These are phyloP conservation scores for Amylostereum areolatum DNA, from an alignment of 1,284 basidiomycete genomes.

Conservation along the genomic window DNA sequence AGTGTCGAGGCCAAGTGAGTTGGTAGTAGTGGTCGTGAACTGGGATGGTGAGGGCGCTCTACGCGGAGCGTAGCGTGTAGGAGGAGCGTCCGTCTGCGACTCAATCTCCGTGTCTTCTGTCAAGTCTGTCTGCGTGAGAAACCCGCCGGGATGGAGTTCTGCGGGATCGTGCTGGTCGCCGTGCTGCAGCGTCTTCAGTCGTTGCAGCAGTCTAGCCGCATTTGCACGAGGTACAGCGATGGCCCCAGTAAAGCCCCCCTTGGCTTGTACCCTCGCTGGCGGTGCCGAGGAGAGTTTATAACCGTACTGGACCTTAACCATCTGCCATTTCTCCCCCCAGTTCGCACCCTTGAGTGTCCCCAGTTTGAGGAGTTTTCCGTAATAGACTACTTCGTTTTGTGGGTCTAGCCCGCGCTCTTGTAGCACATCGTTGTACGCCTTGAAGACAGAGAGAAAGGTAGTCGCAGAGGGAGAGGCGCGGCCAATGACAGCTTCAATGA, in stretches of 20 bases:
- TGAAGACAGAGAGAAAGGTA: constrained; percentile 72
- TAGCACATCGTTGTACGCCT: constrained; percentile 73
- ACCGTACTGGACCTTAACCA: constrained; percentile 53
- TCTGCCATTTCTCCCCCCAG: constrained; percentile 74
- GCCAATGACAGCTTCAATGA: constrained; percentile 68
- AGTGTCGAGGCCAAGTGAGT: constrained; percentile 26
- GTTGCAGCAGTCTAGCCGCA: constrained; percentile 13
- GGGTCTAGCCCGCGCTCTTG: constrained; percentile 68
- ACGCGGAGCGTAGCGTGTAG: background rate
- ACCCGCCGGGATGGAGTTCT: constrained; percentile 5
- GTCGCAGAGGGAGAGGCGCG: constrained; percentile 60
- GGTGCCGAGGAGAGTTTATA: constrained; percentile 21
- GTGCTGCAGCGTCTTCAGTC: constrained; percentile 10
- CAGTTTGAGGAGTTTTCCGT: constrained; percentile 71
- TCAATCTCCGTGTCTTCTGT: constrained; percentile 16
- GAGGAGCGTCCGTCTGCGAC: constrained; percentile 15
- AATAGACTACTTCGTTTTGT: constrained; percentile 74
- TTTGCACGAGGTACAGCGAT: constrained; percentile 3
- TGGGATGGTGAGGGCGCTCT: constrained; percentile 1
- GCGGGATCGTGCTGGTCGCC: constrained; percentile 1
- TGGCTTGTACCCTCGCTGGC: constrained; percentile 6
- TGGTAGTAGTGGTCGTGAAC: constrained; percentile 16
- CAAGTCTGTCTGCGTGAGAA: constrained; percentile 8
- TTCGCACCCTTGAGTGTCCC: constrained; percentile 69
- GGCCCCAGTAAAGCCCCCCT: constrained; percentile 9